These are phyloP conservation scores for Mortierella polycephala DNA, from an alignment of 371 early-diverging fungal genomes.

Conservation along the genomic window DNA sequence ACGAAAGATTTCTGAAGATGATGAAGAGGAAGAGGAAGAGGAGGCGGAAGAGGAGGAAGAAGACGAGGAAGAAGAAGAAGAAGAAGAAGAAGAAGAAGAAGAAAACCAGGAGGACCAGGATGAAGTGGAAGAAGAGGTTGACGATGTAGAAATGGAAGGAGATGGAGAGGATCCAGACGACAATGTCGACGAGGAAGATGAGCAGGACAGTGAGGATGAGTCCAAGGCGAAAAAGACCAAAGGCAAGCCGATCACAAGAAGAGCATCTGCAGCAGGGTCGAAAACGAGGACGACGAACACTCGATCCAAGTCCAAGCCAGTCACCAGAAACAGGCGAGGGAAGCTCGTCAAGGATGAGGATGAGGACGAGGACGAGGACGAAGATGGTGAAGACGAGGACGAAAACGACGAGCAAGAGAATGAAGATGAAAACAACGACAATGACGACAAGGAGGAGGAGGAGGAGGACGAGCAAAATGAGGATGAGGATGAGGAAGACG, in stretches of 20 bases:
- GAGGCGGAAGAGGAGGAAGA: conserved; percentile 27
- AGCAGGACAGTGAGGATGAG: conserved; percentile 14
- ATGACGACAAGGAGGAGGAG: conserved; percentile 1
- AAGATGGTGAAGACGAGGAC: conserved; percentile 6
- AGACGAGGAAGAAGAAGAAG: conserved; percentile 28
- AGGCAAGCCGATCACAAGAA: conserved; percentile 14
- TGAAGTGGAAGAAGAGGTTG: conserved; percentile 11
- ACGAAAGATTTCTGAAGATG: conserved; percentile 34
- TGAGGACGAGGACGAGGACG: conserved; percentile 2
- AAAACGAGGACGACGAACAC: conserved; percentile 20
- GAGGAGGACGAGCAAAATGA: conserved; percentile 5
- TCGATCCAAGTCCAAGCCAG: conserved; percentile 13
- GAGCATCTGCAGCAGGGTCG: conserved; percentile 3
- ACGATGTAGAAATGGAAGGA: conserved; percentile 12
- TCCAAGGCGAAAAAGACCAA: conserved; percentile 10
- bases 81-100: conserved; percentile 26
- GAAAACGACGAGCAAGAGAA: conserved; percentile 2
- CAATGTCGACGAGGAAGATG: conserved; percentile 20
- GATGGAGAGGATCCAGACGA: conserved; percentile 11
- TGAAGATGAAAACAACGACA: conserved; percentile 3
- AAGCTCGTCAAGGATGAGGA: conserved; percentile 20
- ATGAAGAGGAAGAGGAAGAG: conserved; percentile 43
- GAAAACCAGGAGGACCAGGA: conserved; percentile 15
- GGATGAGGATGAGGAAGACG: conserved; percentile 16
- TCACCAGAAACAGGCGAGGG: conserved; percentile 17